Base-by-base conservation (phyloP, 352 stramenopile species). In the Globisporangium viniferum region DNA sequence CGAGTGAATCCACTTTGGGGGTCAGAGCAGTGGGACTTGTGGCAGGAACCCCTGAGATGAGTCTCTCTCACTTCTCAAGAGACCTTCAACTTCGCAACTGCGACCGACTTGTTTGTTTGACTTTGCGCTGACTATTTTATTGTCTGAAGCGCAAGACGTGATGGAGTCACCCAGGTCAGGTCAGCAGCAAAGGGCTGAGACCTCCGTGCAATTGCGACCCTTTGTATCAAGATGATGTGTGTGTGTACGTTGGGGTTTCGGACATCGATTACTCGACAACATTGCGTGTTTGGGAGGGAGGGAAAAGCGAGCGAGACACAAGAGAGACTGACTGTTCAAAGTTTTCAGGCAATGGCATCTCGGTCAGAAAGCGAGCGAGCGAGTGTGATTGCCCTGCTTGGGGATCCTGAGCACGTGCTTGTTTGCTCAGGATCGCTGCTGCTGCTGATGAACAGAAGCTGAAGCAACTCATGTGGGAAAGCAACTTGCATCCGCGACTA, bases 41-140 rank as follows among this genome's bases (percentile, higher is more conserved):
- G 22, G 15, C 22, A 24, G 33, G 59, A 55, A 31, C n/a, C 35
- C 35, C 33, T 64, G 59, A 64, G 59, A 64, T 14, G 59, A 64
- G 59, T 41, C 59, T 0, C 22, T 35, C 12, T 15, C 24, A 18
- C 31, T 33, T 5, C 2, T 33, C 31, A 36, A 58, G 36, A 24
- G 53, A 36, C 53, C 51, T 44, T 44, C 36, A 27, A 27, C 51
- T n/a, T 48, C 41, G 15, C 41, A 48, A 48, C 44, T 49, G 15
- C 44, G 18, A 49, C 15, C 44, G 44, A 58, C 24, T 27, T 36
- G 12, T 44, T 41, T 12, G 15, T 22, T n/a, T 7, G 27, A 31
- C 14, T 60, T 60, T 24, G 24, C 24, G 55, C 5, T 61, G 4
- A 5, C 31, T 3, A 33, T 46, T 10, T 12, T 57, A 2, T 14